Percentiles rank a stretch among this genome's conserved stretches.
Evolutionary conservation across 176 grass and related monocot genomes (phyloP).

Genomic region (Triticum timopheevii): DNA sequence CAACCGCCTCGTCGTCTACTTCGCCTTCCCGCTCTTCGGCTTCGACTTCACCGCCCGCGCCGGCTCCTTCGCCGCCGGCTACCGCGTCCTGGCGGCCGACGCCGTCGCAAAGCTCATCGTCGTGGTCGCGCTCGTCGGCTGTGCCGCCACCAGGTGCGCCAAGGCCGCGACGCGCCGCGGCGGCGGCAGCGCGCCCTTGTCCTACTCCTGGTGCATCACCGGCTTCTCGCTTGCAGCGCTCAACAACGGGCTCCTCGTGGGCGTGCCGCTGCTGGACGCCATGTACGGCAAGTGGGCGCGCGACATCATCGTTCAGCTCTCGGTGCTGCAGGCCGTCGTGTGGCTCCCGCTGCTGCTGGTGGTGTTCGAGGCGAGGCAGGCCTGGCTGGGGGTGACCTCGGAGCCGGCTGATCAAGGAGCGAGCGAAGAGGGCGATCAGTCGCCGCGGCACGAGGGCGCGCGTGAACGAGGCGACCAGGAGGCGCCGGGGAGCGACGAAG

Average conservation of each 20-base stretch:
- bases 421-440: background rate
- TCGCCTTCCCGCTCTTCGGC: conserved; percentile 82
- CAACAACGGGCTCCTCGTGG: conserved; percentile 77
- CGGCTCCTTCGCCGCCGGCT: conserved; percentile 59
- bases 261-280: conserved; percentile 72
- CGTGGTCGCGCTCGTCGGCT: conserved; percentile 35
- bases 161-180: background rate
- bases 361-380: conserved; percentile 66
- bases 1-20: conserved; percentile 69
- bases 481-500: background rate
- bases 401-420: background rate
- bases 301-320: conserved; percentile 77
- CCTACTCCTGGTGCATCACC: conserved; percentile 63
- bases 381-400: background rate
- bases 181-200: background rate
- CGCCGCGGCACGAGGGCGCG: too few relatives aligned
- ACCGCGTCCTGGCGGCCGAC: conserved; percentile 66
- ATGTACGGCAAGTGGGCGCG: conserved; percentile 97
- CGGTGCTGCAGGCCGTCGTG: conserved; percentile 60
- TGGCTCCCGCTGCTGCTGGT: conserved; percentile 57
- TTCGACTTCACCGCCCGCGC: conserved; percentile 72
- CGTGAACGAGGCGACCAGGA: too few relatives aligned
- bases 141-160: background rate
- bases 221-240: conserved; percentile 70
- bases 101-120: conserved; percentile 56